phyloP scores from a whole-genome alignment of 176 grass and related monocot species.

The Cocos nucifera region DNA sequence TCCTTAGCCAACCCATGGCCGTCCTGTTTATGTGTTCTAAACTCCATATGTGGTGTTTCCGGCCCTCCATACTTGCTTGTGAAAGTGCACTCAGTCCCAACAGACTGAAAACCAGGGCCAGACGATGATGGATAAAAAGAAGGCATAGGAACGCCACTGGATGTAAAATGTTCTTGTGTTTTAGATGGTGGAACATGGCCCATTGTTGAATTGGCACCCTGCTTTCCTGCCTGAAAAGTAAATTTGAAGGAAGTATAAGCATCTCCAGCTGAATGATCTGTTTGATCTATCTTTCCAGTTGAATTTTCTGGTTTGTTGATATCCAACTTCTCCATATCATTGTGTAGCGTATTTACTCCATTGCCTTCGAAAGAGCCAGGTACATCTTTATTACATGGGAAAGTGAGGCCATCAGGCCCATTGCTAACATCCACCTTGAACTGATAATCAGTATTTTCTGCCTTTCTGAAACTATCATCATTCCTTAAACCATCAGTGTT shows the following conservation, averaged over 20 bases:
- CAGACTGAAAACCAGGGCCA: slow-evolving; percentile 21
- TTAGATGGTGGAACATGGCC: slow-evolving; percentile 20
- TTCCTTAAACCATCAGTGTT: slow-evolving; percentile 22
- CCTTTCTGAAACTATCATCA: slow-evolving; percentile 11
- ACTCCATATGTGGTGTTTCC: slow-evolving; percentile 15
- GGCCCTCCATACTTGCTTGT: slow-evolving; percentile 9
- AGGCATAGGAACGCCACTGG: slow-evolving; percentile 11
- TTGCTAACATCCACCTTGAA: not conserved
- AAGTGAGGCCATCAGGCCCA: slow-evolving; percentile 24
- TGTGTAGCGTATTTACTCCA: slow-evolving; percentile 35
- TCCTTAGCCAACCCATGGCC: not conserved
- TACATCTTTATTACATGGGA: slow-evolving; percentile 17
- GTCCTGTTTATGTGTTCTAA: slow-evolving; percentile 28
- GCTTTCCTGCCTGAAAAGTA: slow-evolving; percentile 25
- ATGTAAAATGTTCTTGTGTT: slow-evolving; percentile 1
- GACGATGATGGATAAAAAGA: slow-evolving; percentile 22
- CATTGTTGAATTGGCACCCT: slow-evolving; percentile 14
- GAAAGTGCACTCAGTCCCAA: slow-evolving; percentile 31
- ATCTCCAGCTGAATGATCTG: not conserved
- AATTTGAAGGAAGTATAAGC: slow-evolving; percentile 20
- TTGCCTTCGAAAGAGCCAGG: slow-evolving; percentile 13
- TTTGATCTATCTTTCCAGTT: not conserved
- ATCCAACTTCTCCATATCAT: slow-evolving; percentile 54
- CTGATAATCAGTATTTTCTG: slow-evolving; percentile 7
- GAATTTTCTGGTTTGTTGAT: slow-evolving; percentile 26